Percentiles rank a stretch among this genome's conserved stretches.
Conservation (phyloP, 192 early-diverging fungal genomes). For the Entomortierella beljakovae region DNA sequence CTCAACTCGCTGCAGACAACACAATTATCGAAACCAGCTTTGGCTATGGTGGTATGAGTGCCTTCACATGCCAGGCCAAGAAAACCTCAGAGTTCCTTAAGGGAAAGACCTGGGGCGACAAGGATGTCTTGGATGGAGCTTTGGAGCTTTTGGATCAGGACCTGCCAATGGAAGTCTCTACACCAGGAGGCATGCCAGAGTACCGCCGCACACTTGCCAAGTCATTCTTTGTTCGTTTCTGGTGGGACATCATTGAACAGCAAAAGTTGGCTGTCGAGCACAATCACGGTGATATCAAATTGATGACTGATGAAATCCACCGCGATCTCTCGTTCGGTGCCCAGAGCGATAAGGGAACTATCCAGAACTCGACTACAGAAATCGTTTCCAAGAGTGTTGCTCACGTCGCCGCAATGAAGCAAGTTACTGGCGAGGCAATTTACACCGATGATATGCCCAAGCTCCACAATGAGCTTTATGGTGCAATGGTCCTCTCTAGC, state of each 20-base stretch:
- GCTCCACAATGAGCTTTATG: conserved; percentile 74
- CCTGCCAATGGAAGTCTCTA: conserved; percentile 57
- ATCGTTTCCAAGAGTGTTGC: conserved; percentile 61
- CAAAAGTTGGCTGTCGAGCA: conserved; percentile 29
- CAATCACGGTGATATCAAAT: conserved; percentile 42
- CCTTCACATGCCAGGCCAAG: conserved; percentile 70
- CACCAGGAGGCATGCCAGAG: conserved; percentile 78
- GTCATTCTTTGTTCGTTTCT: conserved; percentile 76
- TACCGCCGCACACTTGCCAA: conserved; percentile 70
- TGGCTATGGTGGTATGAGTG: conserved; percentile 86
- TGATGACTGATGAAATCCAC: conserved; percentile 57
- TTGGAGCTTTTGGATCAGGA: conserved; percentile 55
- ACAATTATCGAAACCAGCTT: conserved; percentile 69
- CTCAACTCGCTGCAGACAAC: conserved; percentile 62
- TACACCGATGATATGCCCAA: conserved; percentile 89
- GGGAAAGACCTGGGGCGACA: conserved; percentile 70
- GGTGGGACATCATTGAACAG: conserved; percentile 64
- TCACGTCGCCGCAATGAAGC: conserved; percentile 83
- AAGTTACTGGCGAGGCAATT: conserved; percentile 85
- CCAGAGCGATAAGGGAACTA: conserved; percentile 65
- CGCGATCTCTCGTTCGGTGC: conserved; percentile 56
- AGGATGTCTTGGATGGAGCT: conserved; percentile 56
- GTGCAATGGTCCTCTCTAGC: conserved; percentile 73
- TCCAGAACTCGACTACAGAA: conserved; percentile 37
- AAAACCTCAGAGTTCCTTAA: conserved; percentile 54